phyloP scores from a whole-genome alignment of 371 early-diverging fungal genomes.

The Actinomortierella ambigua region DNA sequence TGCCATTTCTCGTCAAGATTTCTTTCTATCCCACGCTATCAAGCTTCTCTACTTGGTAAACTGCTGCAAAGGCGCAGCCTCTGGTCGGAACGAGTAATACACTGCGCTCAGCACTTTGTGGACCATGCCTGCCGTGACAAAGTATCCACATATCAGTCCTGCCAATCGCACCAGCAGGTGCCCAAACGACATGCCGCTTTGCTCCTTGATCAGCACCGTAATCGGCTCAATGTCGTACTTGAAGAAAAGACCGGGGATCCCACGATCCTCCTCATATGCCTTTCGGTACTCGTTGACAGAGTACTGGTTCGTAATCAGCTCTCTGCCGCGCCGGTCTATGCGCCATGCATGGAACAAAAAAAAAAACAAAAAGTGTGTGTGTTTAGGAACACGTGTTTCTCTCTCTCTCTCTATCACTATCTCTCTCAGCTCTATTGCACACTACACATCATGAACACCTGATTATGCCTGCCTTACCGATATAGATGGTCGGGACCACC shows the following conservation, averaged over 20 bases:
- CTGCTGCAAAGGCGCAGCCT: conserved; percentile 11
- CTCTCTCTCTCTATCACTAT: too few species aligned
- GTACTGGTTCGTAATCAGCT: conserved; percentile 87
- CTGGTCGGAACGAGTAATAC: conserved; percentile 18
- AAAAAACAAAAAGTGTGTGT: too few species aligned
- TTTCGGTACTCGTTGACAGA: conserved; percentile 84
- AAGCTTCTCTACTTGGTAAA: too few species aligned
- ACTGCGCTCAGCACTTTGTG: conserved; percentile 46
- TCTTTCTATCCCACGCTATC: too few species aligned
- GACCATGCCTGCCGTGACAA: conserved; percentile 63
- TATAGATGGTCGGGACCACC: conserved; percentile 88
- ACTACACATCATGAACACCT: too few species aligned
- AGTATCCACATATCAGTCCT: conserved; percentile 87
- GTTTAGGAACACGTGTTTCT: too few species aligned
- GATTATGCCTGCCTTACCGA: conserved; percentile 41
- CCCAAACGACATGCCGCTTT: conserved; percentile 58
- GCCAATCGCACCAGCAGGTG: conserved; percentile 86
- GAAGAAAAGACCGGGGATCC: conserved; percentile 80
- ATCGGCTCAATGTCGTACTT: conserved; percentile 93
- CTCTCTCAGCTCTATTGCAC: too few species aligned
- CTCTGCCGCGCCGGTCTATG: conserved; percentile 53
- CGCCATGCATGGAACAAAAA: conserved; percentile 48
- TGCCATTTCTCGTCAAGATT: too few species aligned
- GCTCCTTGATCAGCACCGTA: conserved; percentile 78
- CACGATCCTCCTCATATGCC: conserved; percentile 47